Base-by-base conservation (phyloP, 2,329 filamentous ascomycete species). In the Chlorencoelia australis region DNA sequence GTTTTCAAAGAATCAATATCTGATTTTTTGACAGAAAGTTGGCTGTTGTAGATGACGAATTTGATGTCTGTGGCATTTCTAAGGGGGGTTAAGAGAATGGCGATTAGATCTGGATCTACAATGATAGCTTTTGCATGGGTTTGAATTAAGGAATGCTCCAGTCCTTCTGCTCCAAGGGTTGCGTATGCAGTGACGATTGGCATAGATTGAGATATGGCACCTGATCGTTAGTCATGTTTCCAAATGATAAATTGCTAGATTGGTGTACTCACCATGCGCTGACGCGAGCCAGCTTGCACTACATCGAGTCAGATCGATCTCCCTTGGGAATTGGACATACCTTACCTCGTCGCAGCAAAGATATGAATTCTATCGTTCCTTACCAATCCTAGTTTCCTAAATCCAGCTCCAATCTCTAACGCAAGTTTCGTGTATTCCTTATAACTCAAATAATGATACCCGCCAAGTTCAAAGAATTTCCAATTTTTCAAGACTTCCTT, bases 141-240 rank as follows among this genome's bases (percentile, higher is more conserved):
- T 63, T 94, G 83, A 15, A 78, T 68, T 46, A 95, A 73, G 3
- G 87, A 93, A 66, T 94, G 87, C 64, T 81, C 77, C 45, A 95
- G 73, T 30, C 87, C 88, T 44, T 79, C 76, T 52, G 85, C 74
- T 36, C 88, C 88, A 29, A 95, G 79, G 19, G 87, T 94, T 60
- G 95, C 88, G 62, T 95, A 95, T 33, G 88, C 87, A 30, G 89
- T 96, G 33, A 95, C 89, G 48, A 95, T 88, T 41, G 84, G 77
- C 58, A 95, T 76, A 29, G 84, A 88, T 62, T 96, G 89, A 11
- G 87, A 88, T 14, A 78, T 63, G 38, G 74, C 81, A 67, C n/a
- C n/a, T n/a, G n/a, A n/a, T n/a, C n/a, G n/a, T n/a, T n/a, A n/a
- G n/a, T n/a, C n/a, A n/a, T n/a, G n/a, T n/a, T n/a, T n/a, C n/a